These are phyloP conservation scores for Ophiosphaerella herpotricha DNA, from an alignment of 2,329 filamentous ascomycete species.

Conservation along the genomic window DNA sequence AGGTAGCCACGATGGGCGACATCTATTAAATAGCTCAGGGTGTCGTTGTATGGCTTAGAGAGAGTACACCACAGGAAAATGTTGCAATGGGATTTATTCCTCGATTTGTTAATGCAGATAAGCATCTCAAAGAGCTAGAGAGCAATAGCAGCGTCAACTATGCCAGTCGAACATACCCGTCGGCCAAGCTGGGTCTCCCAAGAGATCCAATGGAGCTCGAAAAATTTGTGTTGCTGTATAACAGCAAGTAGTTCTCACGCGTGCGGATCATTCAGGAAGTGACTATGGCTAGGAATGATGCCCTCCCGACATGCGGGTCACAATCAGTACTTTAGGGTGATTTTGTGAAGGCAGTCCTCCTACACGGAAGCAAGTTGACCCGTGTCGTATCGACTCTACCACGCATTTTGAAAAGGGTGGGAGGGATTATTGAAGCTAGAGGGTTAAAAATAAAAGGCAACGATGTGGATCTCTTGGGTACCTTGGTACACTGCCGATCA, in stretches of 20 bases:
- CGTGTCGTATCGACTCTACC: no score
- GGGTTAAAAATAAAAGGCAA: no score
- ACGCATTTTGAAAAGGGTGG: no score
- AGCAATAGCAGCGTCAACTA: no score
- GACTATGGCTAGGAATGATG: background rate
- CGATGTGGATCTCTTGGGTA: no score
- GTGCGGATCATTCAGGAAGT: slow-evolving; percentile 1
- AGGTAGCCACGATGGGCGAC: slow-evolving; percentile 1
- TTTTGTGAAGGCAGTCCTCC: no score
- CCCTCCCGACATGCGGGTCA: no score
- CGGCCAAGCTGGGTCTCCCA: background rate
- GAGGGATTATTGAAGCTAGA: no score
- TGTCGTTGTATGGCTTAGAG: background rate
- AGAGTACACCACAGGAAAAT: background rate
- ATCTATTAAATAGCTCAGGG: background rate
- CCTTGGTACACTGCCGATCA: no score
- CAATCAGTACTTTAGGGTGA: no score
- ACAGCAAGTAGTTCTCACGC: background rate
- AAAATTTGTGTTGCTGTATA: no score
- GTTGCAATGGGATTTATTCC: background rate
- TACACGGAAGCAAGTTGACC: no score
- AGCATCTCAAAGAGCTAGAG: background rate
- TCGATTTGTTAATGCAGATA: background rate
- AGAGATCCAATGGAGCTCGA: background rate
- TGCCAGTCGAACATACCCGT: background rate